A percentile compares a stretch with the other conserved stretches of the same genome.
These are phyloP conservation scores for Garcia nutans DNA, from an alignment of 345 rosid species.

Conservation along the genomic window DNA sequence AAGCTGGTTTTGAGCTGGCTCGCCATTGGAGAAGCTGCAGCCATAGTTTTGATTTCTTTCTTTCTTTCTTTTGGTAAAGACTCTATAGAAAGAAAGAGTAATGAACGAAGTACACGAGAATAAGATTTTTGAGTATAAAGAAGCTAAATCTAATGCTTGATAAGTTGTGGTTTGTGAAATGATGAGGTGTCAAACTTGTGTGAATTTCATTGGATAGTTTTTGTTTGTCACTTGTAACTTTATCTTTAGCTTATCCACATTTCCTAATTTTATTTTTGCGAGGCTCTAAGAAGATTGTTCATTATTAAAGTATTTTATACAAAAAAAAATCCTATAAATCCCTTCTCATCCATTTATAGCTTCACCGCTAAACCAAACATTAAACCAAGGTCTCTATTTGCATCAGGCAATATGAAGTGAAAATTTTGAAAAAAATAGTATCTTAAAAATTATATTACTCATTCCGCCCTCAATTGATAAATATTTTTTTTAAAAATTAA, in stretches of 20 bases:
- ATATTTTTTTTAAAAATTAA: no score
- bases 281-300: background rate
- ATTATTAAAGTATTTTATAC: background rate
- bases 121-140: background rate
- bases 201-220: constrained; percentile 33
- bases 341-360: no score
- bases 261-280: background rate
- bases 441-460: no score
- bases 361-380: no score
- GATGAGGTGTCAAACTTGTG: constrained; percentile 30
- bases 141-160: constrained; percentile 19
- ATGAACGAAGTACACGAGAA: background rate
- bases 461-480: no score
- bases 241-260: constrained; percentile 41
- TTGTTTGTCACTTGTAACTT: constrained; percentile 15
- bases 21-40: constrained; percentile 78
- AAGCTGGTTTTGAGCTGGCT: constrained; percentile 79
- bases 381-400: no score
- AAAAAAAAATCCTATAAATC: no score
- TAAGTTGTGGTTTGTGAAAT: constrained; percentile 30
- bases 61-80: constrained; percentile 11
- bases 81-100: background rate
- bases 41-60: constrained; percentile 44
- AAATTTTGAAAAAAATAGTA: no score
- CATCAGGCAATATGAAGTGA: no score